phyloP scores from a whole-genome alignment of 148 eudicot genomes.

The Nepenthes gracilis region DNA sequence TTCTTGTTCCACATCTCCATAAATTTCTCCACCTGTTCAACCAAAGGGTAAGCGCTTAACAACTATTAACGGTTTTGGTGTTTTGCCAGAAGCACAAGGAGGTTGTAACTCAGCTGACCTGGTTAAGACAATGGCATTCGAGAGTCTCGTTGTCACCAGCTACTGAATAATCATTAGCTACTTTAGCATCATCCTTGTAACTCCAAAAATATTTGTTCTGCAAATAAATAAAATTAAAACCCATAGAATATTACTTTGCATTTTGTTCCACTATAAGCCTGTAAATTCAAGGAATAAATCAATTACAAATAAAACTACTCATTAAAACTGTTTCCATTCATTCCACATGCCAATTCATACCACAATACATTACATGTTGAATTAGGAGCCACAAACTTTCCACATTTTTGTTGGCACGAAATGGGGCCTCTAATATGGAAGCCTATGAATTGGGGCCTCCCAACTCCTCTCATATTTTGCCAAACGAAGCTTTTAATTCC shows the following conservation, averaged over 20 bases:
- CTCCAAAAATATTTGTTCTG: conserved; percentile 49
- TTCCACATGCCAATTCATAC: no score
- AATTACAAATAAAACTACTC: no score
- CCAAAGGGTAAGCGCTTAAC: neutral
- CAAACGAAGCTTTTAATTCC: no score
- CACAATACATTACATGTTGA: no score
- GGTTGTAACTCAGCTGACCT: conserved; percentile 27
- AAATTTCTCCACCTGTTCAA: conserved; percentile 49
- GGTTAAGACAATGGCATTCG: conserved; percentile 44
- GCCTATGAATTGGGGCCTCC: no score
- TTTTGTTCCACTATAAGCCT: neutral
- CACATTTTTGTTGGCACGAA: no score
- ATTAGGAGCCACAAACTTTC: no score
- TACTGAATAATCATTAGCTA: conserved; percentile 38
- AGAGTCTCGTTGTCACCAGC: conserved; percentile 47
- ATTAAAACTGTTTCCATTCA: no score
- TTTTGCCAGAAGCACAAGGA: neutral
- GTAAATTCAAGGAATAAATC: neutral
- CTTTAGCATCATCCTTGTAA: conserved; percentile 48
- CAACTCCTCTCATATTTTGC: no score
- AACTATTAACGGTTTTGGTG: neutral
- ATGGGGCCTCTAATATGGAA: no score
- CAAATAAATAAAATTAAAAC: conserved; percentile 6
- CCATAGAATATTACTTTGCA: neutral
- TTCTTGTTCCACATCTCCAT: conserved; percentile 69